These are phyloP conservation scores for Mariannaea sp. DNA, from an alignment of 2,329 filamentous ascomycete species.

Conservation along the genomic window DNA sequence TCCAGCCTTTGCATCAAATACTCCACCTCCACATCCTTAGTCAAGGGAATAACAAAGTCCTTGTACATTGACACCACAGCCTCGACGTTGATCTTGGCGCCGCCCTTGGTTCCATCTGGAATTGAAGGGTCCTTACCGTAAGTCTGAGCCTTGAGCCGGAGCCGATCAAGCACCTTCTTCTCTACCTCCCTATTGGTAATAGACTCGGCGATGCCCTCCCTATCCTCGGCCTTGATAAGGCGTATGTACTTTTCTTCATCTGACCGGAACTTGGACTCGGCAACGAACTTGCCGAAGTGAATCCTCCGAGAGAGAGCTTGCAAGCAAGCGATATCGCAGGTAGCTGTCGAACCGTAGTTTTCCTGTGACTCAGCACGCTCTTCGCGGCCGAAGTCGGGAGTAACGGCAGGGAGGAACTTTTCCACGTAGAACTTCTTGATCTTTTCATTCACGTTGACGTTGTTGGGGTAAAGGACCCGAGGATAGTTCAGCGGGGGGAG, in stretches of 20 bases:
- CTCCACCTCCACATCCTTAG: slow-evolving; percentile 98
- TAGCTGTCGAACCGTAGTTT: slow-evolving; percentile 93
- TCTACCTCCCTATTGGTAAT: slow-evolving; percentile 92
- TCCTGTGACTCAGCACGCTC: slow-evolving; percentile 87
- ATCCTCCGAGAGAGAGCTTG: slow-evolving; percentile 90
- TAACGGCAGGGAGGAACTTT: slow-evolving; percentile 82
- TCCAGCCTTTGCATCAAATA: slow-evolving; percentile 93
- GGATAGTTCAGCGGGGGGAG: slow-evolving; percentile 90
- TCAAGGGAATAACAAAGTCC: slow-evolving; percentile 92
- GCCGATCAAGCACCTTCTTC: slow-evolving; percentile 84
- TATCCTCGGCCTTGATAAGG: slow-evolving; percentile 81
- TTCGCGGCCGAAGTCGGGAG: slow-evolving; percentile 73
- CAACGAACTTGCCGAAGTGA: slow-evolving; percentile 98
- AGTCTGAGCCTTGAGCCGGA: slow-evolving; percentile 87
- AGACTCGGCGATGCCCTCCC: slow-evolving; percentile 80
- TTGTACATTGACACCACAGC: slow-evolving; percentile 90
- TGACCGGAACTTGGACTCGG: slow-evolving; percentile 89
- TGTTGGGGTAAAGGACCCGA: slow-evolving; percentile 81
- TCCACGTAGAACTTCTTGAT: slow-evolving; percentile 86
- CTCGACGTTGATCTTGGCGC: slow-evolving; percentile 86
- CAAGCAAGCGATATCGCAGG: slow-evolving; percentile 86
- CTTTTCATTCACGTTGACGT: slow-evolving; percentile 86
- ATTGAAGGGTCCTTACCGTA: slow-evolving; percentile 89
- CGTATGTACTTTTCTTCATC: slow-evolving; percentile 80
- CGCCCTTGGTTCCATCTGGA: slow-evolving; percentile 56